These are phyloP conservation scores for Sanghuangporus baumii DNA, from an alignment of 1,284 basidiomycete genomes.

Conservation along the genomic window DNA sequence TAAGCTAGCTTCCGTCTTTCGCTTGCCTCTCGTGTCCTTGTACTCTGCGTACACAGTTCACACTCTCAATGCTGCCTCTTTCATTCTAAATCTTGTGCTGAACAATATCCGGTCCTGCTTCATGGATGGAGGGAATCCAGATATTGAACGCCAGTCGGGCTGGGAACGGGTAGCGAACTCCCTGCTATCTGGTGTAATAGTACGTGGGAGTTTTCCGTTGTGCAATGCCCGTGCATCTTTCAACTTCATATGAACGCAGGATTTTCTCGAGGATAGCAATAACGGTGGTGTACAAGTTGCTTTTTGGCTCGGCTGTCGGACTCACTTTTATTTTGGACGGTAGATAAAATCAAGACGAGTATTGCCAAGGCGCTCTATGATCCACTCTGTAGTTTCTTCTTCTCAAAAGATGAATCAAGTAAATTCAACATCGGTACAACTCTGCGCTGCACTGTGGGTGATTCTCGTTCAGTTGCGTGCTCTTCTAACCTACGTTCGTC, in stretches of 20 bases:
- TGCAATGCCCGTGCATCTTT: neutral
- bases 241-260: neutral
- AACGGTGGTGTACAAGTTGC: neutral
- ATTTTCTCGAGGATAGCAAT: conserved; percentile 9
- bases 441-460: conserved; percentile 11
- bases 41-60: conserved; percentile 29
- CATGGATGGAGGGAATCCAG: conserved; percentile 19
- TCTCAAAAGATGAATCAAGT: conserved; percentile 23
- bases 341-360: conserved; percentile 14
- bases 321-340: conserved; percentile 5
- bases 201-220: conserved; percentile 21
- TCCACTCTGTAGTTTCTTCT: conserved; percentile 29
- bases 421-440: conserved; percentile 23
- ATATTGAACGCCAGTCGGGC: conserved; percentile 15
- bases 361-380: conserved; percentile 25
- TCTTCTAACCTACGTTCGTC: neutral
- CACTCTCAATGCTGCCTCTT: conserved; percentile 30
- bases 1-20: conserved; percentile 30
- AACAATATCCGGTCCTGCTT: conserved; percentile 17
- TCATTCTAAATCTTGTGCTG: conserved; percentile 30
- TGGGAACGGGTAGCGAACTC: conserved; percentile 36
- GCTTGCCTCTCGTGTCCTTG: conserved; percentile 31
- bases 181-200: conserved; percentile 39
- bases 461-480: neutral
- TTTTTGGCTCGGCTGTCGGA: neutral